Evolutionary conservation across 495 filamentous ascomycete species (phyloP), one percentile per base, ranked within the genome.

Genomic region (Lichina pygmaea): DNA sequence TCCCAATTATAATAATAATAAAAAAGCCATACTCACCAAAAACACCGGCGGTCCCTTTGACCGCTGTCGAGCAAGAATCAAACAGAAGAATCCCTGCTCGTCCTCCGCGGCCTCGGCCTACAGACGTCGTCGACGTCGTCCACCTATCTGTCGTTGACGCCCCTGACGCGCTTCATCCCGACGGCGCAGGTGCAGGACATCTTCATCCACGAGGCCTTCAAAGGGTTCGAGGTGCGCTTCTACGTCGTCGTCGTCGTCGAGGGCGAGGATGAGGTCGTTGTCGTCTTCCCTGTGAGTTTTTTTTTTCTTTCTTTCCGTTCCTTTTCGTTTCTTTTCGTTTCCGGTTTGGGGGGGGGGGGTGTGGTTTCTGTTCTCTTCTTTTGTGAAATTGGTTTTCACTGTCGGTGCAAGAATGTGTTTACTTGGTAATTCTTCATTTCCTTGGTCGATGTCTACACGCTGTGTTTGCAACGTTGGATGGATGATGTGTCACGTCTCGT

Each of bases 141-240:
- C 1, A 73, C 70, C 12, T 75, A 77, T 47, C 68, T 85, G 11
- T 66, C 67, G 13, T 15, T 11, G 36, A 68, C 67, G 5, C 60
- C 69, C n/a, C 65, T 70, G 11, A 84, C 84, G 45, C 65, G 86
- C 47, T 99, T 95, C 55, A 95, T 99, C 33, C 89, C 91, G 6
- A 93, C 89, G 0, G 79, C 74, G 3, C 72, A 79, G 55, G 91
- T 95, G 38, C 77, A 79, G 46, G 89, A 95, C 60, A 77, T 95
- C 47, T 69, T 93, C 46, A 80, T 99, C 41, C 83, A 94, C 58
- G 89, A 99, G 59, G 89, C 86, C 33, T 95, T 95, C 61, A 72
- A 72, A 48, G 86, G 89, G 38, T 91, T 93, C 56, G 82, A 84
- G 59, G 86, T 94, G 42, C 64, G 77, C 45, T 91, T 83, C 57